Conservation (phyloP, 225 moss, liverwort and hornwort species). For the Bryum argenteum region DNA sequence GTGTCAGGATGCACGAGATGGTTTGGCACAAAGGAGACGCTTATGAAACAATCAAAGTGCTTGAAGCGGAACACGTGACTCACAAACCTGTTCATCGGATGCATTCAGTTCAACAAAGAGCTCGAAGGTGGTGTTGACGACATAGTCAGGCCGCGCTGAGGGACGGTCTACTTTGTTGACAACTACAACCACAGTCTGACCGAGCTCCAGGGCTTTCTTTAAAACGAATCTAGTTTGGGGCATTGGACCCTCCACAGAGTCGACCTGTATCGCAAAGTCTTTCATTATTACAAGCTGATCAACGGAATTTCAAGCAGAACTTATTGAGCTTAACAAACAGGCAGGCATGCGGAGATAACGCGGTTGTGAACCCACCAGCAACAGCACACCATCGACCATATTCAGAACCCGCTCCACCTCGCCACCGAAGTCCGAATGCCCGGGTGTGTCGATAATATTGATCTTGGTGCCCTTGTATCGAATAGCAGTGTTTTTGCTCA, state of each 20-base stretch:
- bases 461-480: conserved; percentile 96
- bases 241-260: conserved; percentile 97
- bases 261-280: conserved; percentile 52
- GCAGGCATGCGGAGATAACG: conserved; percentile 5
- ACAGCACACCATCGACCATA: conserved; percentile 94
- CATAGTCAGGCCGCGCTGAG: conserved; percentile 85
- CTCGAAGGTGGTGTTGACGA: conserved; percentile 91
- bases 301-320: background rate
- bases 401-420: conserved; percentile 96
- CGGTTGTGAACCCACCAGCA: conserved; percentile 56
- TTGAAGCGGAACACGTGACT: background rate
- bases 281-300: background rate
- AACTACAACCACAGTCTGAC: conserved; percentile 89
- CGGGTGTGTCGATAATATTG: conserved; percentile 90
- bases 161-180: conserved; percentile 97
- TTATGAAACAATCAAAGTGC: background rate
- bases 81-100: conserved; percentile 84
- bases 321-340: background rate
- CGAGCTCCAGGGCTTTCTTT: conserved; percentile 94
- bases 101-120: conserved; percentile 90
- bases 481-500: conserved; percentile 97
- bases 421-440: conserved; percentile 94
- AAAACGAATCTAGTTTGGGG: conserved; percentile 93
- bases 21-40: background rate
- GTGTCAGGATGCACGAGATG: background rate